phyloP scores from a whole-genome alignment of 1,284 basidiomycete genomes.

The Melampsora larici-populina region DNA sequence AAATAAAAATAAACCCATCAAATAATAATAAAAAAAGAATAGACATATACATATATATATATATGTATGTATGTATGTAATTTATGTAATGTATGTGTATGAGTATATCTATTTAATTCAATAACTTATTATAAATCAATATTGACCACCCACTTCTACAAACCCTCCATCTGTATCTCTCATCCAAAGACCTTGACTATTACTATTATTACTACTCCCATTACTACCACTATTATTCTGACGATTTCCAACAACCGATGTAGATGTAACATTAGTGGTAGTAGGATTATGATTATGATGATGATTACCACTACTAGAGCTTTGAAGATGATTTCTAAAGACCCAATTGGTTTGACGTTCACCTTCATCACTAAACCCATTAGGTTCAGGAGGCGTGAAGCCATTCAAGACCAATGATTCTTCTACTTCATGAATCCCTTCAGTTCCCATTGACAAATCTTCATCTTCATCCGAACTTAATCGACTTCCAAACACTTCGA shows the following conservation, averaged over 20 bases:
- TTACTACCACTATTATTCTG: neutral
- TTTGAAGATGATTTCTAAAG: neutral
- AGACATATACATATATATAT: no score
- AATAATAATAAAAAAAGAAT: no score
- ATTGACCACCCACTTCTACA: conserved; percentile 28
- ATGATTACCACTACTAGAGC: neutral
- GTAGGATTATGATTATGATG: neutral
- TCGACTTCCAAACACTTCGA: conserved; percentile 33
- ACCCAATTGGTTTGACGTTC: no score
- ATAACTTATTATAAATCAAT: neutral
- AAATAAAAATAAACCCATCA: no score
- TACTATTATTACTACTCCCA: neutral
- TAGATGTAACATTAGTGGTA: no score
- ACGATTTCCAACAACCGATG: neutral
- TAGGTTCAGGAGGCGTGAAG: neutral
- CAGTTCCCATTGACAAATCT: neutral
- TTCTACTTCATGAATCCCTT: no score
- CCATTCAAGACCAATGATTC: neutral
- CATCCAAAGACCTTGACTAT: conserved; percentile 25
- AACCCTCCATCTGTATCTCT: conserved; percentile 42
- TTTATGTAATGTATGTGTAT: no score
- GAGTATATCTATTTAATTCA: no score
- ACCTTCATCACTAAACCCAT: neutral
- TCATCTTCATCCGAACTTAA: conserved; percentile 33
- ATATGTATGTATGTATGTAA: neutral